Percentiles rank a stretch among this genome's conserved stretches.
phyloP scores from a whole-genome alignment of 2,329 filamentous ascomycete genomes.

The Monosporascus cannonballus region DNA sequence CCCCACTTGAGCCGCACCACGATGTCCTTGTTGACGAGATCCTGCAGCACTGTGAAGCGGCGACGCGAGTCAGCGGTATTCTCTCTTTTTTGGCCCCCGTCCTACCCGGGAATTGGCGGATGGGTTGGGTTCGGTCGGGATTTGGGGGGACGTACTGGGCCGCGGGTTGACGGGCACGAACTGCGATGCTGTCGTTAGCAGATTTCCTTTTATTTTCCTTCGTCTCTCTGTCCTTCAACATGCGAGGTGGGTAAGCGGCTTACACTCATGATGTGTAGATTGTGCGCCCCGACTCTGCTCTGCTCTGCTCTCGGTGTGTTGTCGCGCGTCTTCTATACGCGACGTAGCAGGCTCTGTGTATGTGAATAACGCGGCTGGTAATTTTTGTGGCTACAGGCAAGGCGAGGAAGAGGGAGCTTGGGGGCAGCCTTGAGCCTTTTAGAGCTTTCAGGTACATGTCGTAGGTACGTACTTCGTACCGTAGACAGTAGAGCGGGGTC shows the following conservation, averaged over 20 bases:
- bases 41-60: neutral
- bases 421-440: neutral
- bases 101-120: neutral
- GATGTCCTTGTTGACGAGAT: constrained; percentile 74
- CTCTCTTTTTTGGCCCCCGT: neutral
- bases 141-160: constrained; percentile 58
- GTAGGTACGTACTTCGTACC: no score
- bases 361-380: neutral
- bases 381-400: neutral
- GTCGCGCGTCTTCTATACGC: neutral
- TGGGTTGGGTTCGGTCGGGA: constrained; percentile 2
- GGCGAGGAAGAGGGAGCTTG: neutral
- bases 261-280: constrained; percentile 30
- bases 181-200: constrained; percentile 28
- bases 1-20: constrained; percentile 96
- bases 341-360: neutral
- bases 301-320: constrained; percentile 3
- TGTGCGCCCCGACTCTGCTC: constrained; percentile 8
- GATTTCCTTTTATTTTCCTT: neutral
- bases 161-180: constrained; percentile 95
- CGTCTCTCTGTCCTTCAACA: neutral
- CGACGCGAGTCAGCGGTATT: no score
- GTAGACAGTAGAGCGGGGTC: no score
- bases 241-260: constrained; percentile 1
- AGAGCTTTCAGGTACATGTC: neutral